phyloP scores from a whole-genome alignment of 176 grass and related monocot species.

The Poa pratensis region DNA sequence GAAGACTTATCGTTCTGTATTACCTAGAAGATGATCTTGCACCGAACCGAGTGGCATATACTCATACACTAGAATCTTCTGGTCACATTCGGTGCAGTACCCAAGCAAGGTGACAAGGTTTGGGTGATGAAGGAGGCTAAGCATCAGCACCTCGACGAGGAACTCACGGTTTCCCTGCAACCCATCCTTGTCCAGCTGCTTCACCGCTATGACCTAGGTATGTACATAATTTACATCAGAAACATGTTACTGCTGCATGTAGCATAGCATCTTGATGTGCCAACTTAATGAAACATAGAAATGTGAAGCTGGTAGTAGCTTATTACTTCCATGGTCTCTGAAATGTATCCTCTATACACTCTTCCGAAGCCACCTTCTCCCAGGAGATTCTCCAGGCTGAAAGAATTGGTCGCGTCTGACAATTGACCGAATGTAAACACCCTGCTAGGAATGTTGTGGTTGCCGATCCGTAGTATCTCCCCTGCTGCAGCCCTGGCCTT shows the following conservation, averaged over 20 bases:
- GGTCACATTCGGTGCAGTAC: slow-evolving; percentile 71
- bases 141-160: slow-evolving; percentile 91
- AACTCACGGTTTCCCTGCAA: slow-evolving; percentile 87
- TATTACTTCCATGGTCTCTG: slow-evolving; percentile 65
- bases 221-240: slow-evolving; percentile 30
- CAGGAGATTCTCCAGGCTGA: slow-evolving; percentile 69
- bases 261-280: slow-evolving; percentile 20
- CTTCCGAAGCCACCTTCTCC: slow-evolving; percentile 94
- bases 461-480: slow-evolving; percentile 86
- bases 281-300: slow-evolving; percentile 22
- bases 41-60: slow-evolving; percentile 85
- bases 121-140: slow-evolving; percentile 75
- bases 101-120: slow-evolving; percentile 92
- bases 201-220: slow-evolving; percentile 78
- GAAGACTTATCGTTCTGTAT: slow-evolving; percentile 1
- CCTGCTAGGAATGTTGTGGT: slow-evolving; percentile 70
- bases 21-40: slow-evolving; percentile 81
- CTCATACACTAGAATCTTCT: slow-evolving; percentile 87
- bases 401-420: slow-evolving; percentile 77
- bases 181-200: slow-evolving; percentile 78
- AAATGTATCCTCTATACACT: slow-evolving; percentile 75
- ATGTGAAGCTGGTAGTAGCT: slow-evolving; percentile 9
- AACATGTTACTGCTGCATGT: slow-evolving; percentile 31
- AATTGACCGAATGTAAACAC: slow-evolving; percentile 76
- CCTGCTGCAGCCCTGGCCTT: slow-evolving; percentile 65